Conservation (phyloP, 768 basidiomycete genomes). For the Lactifluus pinguis region DNA sequence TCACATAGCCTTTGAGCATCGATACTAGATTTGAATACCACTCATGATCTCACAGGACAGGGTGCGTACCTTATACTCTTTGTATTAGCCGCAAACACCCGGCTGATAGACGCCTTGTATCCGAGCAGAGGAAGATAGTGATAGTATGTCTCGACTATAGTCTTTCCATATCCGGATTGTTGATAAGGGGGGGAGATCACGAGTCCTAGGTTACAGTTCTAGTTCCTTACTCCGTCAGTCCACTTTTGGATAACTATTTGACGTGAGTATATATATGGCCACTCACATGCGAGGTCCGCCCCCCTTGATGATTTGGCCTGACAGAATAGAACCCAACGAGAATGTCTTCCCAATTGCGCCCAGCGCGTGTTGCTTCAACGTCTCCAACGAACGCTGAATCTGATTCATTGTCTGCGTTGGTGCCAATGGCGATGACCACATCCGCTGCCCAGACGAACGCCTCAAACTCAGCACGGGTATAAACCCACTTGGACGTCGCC, state of each 20-base stretch:
- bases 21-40: neutral
- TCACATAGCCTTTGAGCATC: constrained; percentile 64
- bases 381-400: neutral
- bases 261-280: neutral
- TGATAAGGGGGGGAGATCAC: constrained; percentile 59
- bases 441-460: constrained; percentile 73
- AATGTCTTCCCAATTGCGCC: constrained; percentile 55
- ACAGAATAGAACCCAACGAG: constrained; percentile 78
- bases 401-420: neutral
- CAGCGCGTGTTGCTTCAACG: constrained; percentile 39
- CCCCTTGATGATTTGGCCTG: constrained; percentile 86
- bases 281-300: constrained; percentile 83
- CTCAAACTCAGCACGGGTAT: constrained; percentile 47
- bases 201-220: constrained; percentile 91
- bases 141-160: constrained; percentile 70
- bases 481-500: neutral
- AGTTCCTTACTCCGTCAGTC: constrained; percentile 4
- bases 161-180: constrained; percentile 55
- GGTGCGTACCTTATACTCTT: constrained; percentile 54
- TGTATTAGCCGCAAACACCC: constrained; percentile 79
- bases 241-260: neutral
- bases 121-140: constrained; percentile 74
- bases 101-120: constrained; percentile 77
- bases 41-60: neutral
- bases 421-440: constrained; percentile 56